A percentile compares a stretch with the other conserved stretches of the same genome.
Evolutionary conservation across 345 rosid genomes (phyloP).

Genomic region (Carallia pectinifolia): DNA sequence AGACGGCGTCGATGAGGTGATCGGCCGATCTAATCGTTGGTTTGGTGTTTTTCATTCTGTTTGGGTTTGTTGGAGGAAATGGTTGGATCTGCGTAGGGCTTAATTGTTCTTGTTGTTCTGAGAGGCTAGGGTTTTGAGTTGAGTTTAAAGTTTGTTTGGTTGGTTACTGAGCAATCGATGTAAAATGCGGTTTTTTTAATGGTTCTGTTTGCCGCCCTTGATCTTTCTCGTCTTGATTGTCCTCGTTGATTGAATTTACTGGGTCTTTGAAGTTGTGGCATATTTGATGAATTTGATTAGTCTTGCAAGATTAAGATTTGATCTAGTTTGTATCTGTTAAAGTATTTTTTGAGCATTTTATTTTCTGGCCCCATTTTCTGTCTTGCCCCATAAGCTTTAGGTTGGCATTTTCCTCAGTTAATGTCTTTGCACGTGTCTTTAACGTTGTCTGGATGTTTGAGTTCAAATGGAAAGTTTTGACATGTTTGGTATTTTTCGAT

Average conservation of each 20-base stretch:
- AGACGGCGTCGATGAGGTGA: slow-evolving; percentile 52
- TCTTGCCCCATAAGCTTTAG: too few species aligned
- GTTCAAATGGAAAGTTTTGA: not conserved
- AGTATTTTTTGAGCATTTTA: too few species aligned
- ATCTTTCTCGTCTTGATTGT: not conserved
- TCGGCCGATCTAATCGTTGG: not conserved
- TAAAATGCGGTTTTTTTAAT: not conserved
- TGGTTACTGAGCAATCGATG: not conserved
- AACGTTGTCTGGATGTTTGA: not conserved
- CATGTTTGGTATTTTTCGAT: not conserved
- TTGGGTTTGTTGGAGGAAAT: not conserved
- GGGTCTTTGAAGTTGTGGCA: too few species aligned
- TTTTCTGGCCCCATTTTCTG: too few species aligned
- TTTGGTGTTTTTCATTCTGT: not conserved
- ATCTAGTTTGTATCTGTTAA: too few species aligned
- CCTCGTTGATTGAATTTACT: too few species aligned
- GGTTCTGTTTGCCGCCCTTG: not conserved
- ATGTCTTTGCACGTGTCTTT: not conserved
- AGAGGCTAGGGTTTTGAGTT: slow-evolving; percentile 2
- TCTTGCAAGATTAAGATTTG: too few species aligned
- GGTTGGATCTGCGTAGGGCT: slow-evolving; percentile 10
- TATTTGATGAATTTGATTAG: too few species aligned
- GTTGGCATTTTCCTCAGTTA: too few species aligned
- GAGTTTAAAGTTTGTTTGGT: not conserved
- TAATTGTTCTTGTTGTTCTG: not conserved